Evolutionary conservation across 768 basidiomycete genomes (phyloP), one percentile per base, ranked within the genome.

Genomic region (Stropharia rugosoannulata): DNA sequence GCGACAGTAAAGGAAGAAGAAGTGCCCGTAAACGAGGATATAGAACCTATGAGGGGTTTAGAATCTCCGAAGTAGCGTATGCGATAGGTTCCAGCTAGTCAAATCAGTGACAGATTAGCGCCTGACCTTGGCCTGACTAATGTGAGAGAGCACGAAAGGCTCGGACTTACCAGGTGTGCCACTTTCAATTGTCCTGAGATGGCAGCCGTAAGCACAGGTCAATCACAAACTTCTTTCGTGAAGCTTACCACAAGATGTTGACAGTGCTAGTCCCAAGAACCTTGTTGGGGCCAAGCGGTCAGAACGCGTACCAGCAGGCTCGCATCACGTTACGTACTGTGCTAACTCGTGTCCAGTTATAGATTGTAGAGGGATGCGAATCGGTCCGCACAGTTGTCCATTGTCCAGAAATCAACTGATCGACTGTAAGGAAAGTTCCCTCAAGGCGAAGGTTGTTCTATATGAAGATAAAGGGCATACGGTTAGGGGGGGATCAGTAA

Each of bases 371-470:
- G 29, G 88, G 88, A 67, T 91, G 89, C 16, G 90, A 90, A 69
- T 93, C 90, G 12, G 86, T 84, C 49, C 84, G 77, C 35, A 86
- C 80, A 0, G 77, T 65, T 56, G 57, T 71, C 89, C 87, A 92
- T 50, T 71, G 66, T 27, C 74, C 76, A 13, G 72, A 64, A 6
- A 76, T 69, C 35, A 77, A 67, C 49, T 74, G 78, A 56, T 91
- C 87, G 39, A 92, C 80, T 1, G 78, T 81, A 42, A 92, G 71
- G 76, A 88, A 91, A 1, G 89, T 90, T 42, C 76, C 78, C 62
- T 90, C 89, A 10, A 91, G 75, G 19, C 83, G 81, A 32, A 90
- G 78, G 64, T 92, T 91, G 62, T 93, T 93, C 88, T 90, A 59
- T 29, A 45, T 51, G 51, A 55, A 51, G 41, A 60, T 47, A 46